phyloP scores from a whole-genome alignment of 805 yeast species.

The Torulaspora microellipsoides region DNA sequence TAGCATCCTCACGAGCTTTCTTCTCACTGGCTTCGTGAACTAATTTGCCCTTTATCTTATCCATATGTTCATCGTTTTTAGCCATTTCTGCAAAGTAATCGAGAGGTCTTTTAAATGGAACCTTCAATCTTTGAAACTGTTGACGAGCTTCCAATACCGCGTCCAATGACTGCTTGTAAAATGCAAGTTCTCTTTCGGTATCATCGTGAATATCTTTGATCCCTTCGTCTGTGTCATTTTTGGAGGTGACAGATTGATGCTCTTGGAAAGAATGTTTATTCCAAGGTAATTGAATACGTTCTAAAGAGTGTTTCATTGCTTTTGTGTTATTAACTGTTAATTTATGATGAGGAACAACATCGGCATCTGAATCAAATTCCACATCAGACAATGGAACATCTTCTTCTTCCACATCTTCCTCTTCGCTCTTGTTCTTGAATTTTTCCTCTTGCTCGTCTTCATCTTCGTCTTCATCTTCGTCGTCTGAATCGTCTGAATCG shows the following conservation, averaged over 20 bases:
- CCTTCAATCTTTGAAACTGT: slow-evolving; percentile 59
- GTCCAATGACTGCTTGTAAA: slow-evolving; percentile 87
- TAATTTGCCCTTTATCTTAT: slow-evolving; percentile 75
- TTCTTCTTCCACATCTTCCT: slow-evolving; percentile 65
- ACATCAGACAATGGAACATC: slow-evolving; percentile 88
- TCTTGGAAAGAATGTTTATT: slow-evolving; percentile 70
- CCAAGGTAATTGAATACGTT: slow-evolving; percentile 59
- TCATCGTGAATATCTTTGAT: slow-evolving; percentile 91
- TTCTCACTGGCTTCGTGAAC: slow-evolving; percentile 75
- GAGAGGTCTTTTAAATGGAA: slow-evolving; percentile 87
- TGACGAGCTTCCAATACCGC: slow-evolving; percentile 73
- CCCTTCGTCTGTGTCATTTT: slow-evolving; percentile 54
- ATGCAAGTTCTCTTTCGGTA: slow-evolving; percentile 90
- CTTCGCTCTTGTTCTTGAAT: slow-evolving; percentile 51
- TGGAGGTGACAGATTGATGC: slow-evolving; percentile 69
- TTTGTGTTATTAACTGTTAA: slow-evolving; percentile 80
- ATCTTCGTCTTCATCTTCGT: slow-evolving; percentile 38
- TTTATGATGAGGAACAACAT: slow-evolving; percentile 87
- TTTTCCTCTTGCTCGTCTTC: slow-evolving; percentile 45
- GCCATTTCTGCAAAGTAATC: slow-evolving; percentile 99
- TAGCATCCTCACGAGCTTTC: slow-evolving; percentile 89
- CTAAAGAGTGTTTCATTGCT: slow-evolving; percentile 70
- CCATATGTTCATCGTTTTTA: slow-evolving; percentile 98
- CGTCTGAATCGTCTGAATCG: slow-evolving; percentile 43
- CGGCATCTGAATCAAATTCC: slow-evolving; percentile 91